Conservation (phyloP, 1,139 yeast species). For the Blastobotrys raffinosifermentans region DNA sequence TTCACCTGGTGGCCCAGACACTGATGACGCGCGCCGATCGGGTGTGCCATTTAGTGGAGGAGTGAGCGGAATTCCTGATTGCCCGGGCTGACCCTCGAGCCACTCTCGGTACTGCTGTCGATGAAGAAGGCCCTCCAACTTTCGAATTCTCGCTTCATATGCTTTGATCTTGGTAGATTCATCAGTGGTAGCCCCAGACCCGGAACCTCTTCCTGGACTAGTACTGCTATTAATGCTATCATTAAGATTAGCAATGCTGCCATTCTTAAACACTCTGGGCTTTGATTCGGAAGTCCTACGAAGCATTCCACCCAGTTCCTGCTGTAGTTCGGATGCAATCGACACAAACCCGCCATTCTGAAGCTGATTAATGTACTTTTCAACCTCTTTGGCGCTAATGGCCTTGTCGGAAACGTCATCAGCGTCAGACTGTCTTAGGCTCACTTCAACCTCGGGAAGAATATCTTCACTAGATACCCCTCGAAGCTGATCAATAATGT, state of each 20-base stretch:
- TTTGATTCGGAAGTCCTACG: slow-evolving; percentile 7
- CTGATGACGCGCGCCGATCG: no score
- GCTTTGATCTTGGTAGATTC: slow-evolving; percentile 20
- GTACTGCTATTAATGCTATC: no score
- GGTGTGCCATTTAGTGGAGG: no score
- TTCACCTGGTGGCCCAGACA: no score
- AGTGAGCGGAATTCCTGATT: slow-evolving; percentile 3
- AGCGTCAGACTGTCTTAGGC: neutral
- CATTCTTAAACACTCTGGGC: slow-evolving; percentile 10
- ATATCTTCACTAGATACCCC: no score
- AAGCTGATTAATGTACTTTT: slow-evolving; percentile 21
- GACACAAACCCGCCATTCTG: slow-evolving; percentile 20
- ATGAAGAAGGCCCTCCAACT: slow-evolving; percentile 35
- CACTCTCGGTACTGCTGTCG: slow-evolving; percentile 28
- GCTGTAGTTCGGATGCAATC: slow-evolving; percentile 20
- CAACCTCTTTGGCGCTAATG: slow-evolving; percentile 8
- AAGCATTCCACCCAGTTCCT: slow-evolving; percentile 24
- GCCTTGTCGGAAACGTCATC: neutral
- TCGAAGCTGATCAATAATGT: slow-evolving; percentile 9
- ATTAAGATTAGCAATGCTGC: no score
- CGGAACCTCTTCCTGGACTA: no score
- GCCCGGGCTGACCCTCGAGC: neutral
- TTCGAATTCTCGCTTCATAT: slow-evolving; percentile 35
- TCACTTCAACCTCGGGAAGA: neutral
- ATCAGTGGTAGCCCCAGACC: no score